These are phyloP conservation scores for Fusarium musae DNA, from an alignment of 2,329 filamentous ascomycete species.

Conservation along the genomic window DNA sequence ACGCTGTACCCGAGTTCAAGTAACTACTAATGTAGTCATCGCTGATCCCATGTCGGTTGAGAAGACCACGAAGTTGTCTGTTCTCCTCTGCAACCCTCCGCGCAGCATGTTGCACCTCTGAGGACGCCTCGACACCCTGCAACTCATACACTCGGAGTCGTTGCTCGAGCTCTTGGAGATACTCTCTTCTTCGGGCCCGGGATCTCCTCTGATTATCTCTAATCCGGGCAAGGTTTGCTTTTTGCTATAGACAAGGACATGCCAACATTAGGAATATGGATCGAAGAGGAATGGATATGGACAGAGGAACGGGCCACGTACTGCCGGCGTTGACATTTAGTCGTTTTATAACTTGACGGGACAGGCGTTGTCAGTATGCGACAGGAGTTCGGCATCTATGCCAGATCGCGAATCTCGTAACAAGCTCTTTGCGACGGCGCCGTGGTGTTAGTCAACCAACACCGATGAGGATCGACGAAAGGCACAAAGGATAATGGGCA, in stretches of 20 bases:
- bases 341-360: slow-evolving; percentile 35
- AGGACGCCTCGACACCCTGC: slow-evolving; percentile 73
- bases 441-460: slow-evolving; percentile 10
- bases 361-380: slow-evolving; percentile 19
- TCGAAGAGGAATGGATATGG: slow-evolving; percentile 8
- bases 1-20: slow-evolving; percentile 43
- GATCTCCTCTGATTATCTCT: slow-evolving; percentile 82
- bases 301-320: slow-evolving; percentile 38
- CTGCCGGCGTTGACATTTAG: slow-evolving; percentile 49
- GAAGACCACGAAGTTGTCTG: slow-evolving; percentile 67
- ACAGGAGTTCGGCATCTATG: slow-evolving; percentile 38
- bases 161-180: slow-evolving; percentile 75
- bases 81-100: slow-evolving; percentile 77
- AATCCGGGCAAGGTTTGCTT: slow-evolving; percentile 64
- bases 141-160: slow-evolving; percentile 70
- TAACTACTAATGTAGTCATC: slow-evolving; percentile 64
- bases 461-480: slow-evolving; percentile 17
- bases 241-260: slow-evolving; percentile 46
- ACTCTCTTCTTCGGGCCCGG: slow-evolving; percentile 79
- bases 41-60: slow-evolving; percentile 66
- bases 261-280: slow-evolving; percentile 30
- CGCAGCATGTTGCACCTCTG: slow-evolving; percentile 78
- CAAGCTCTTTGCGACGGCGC: slow-evolving; percentile 15
- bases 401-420: slow-evolving; percentile 22
- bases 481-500: slow-evolving; percentile 9